Conservation (phyloP, 2,329 filamentous ascomycete genomes). For the Talaromyces rugulosus region DNA sequence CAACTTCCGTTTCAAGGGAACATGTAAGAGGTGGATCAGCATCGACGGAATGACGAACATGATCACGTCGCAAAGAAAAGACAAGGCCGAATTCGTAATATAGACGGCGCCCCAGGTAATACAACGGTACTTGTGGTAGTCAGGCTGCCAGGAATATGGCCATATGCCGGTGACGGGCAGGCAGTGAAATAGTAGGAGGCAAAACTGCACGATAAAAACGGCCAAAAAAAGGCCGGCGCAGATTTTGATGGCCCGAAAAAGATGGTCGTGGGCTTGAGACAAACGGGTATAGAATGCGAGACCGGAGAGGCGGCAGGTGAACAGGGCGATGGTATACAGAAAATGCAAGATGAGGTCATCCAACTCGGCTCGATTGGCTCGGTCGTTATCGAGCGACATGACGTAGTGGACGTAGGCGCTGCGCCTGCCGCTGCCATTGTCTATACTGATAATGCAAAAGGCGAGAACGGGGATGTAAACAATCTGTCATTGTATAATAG, state of each 20-base stretch:
- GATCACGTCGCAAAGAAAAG: constrained; percentile 48
- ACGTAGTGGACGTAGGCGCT: constrained; percentile 10
- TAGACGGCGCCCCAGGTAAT: constrained; percentile 51
- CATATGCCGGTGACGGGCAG: constrained; percentile 48
- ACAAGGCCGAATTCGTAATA: constrained; percentile 48
- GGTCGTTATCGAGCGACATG: constrained; percentile 4
- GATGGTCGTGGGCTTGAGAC: constrained; percentile 25
- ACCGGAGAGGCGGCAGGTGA: constrained; percentile 50
- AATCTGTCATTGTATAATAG: not conserved
- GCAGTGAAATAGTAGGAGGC: constrained; percentile 52
- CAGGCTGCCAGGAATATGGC: constrained; percentile 49
- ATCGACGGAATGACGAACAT: constrained; percentile 50
- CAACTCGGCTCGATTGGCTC: constrained; percentile 37
- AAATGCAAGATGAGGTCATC: constrained; percentile 51
- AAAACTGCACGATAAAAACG: constrained; percentile 46
- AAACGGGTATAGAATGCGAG: constrained; percentile 51
- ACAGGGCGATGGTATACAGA: constrained; percentile 48
- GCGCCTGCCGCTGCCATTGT: constrained; percentile 9
- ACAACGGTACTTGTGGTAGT: constrained; percentile 40
- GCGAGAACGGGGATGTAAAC: constrained; percentile 10
- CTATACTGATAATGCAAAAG: constrained; percentile 4
- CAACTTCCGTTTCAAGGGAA: constrained; percentile 43
- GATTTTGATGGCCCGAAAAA: constrained; percentile 6
- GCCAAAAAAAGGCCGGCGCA: constrained; percentile 10
- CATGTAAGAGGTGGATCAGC: constrained; percentile 45